Evolutionary conservation across 192 early-diverging fungal species (phyloP), one percentile per base, ranked within the genome.

Genomic region (Coemansia biformis): DNA sequence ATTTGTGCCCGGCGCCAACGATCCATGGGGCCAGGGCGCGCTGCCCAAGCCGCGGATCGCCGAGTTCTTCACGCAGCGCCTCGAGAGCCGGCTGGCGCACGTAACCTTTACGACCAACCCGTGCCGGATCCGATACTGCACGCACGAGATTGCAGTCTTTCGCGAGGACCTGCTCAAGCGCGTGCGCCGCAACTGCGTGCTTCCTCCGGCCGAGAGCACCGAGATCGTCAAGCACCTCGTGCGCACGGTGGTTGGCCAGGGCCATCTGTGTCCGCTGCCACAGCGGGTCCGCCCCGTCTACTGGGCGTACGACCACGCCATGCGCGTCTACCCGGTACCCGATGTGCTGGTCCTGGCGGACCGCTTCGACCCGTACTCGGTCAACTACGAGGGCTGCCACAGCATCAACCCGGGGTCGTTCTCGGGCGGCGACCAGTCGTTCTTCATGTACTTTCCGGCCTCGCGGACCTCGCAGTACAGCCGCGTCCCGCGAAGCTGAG

Each of bases 111-210:
- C 84, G 1, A 86, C 82, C 19, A 94, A 93, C 64, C 93, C 93
- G 17, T 91, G 89, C 53, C 72, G 88, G 24, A 90, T 96, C 59
- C 83, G 85, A 46, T 94, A 91, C 52, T 92, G 86, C 56, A 86
- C 84, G 4, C 89, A 92, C 43, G 93, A 97, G 50, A 86, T 97
- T 38, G 81, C 94, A 1, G 75, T 97, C 17, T 93, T 88, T 51
- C 81, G 92, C 13, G 90, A 94, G 48, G 91, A 94, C 54, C 54
- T 92, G 36, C 58, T 89, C 40, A 85, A 79, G 46, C 78, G 78
- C 57, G 60, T 93, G 43, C 72, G 82, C 43, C 78, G 91, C 32
- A 91, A 91, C 63, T 76, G 81, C 58, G 78, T 89, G 26, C 46
- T 88, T 1, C 75, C 79, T 16, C 83, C 86, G 7, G 57, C 59